A percentile compares a stretch with the other conserved stretches of the same genome.
phyloP scores from a whole-genome alignment of 768 basidiomycete species.

The Galerina marginata region DNA sequence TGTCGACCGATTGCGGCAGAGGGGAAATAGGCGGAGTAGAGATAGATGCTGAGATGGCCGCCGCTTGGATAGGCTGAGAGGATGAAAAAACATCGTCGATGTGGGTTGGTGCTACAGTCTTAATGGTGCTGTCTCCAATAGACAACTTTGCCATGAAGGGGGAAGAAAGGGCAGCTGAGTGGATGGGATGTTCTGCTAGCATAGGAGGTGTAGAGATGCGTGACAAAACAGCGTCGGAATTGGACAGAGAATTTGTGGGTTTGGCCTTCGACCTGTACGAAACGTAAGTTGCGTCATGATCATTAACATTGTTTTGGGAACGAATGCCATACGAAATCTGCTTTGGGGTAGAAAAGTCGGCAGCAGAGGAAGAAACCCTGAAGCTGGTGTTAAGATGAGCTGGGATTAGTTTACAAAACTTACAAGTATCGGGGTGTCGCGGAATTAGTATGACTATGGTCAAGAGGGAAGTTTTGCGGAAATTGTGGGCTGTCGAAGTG shows the following conservation, averaged over 20 bases:
- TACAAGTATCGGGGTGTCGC: constrained; percentile 40
- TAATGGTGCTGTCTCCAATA: constrained; percentile 28
- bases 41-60: constrained; percentile 14
- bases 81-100: constrained; percentile 33
- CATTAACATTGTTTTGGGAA: not conserved
- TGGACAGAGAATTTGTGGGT: constrained; percentile 19
- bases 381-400: too few species aligned
- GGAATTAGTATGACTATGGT: constrained; percentile 26
- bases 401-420: constrained; percentile 14
- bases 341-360: constrained; percentile 34
- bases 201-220: constrained; percentile 36
- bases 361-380: constrained; percentile 21
- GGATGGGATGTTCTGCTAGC: constrained; percentile 28
- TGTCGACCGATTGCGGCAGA: constrained; percentile 25
- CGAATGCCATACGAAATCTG: constrained; percentile 19
- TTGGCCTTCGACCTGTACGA: constrained; percentile 21
- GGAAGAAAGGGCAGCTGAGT: constrained; percentile 46
- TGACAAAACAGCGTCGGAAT: constrained; percentile 21
- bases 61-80: not conserved
- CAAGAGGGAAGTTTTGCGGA: constrained; percentile 22
- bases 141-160: constrained; percentile 50
- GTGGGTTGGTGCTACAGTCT: constrained; percentile 18
- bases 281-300: not conserved
- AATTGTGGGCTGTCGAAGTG: constrained; percentile 27
- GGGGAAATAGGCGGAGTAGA: constrained; percentile 31